Evolutionary conservation across 106 monocot genomes (phyloP).

Genomic region (Chionographis japonica): DNA sequence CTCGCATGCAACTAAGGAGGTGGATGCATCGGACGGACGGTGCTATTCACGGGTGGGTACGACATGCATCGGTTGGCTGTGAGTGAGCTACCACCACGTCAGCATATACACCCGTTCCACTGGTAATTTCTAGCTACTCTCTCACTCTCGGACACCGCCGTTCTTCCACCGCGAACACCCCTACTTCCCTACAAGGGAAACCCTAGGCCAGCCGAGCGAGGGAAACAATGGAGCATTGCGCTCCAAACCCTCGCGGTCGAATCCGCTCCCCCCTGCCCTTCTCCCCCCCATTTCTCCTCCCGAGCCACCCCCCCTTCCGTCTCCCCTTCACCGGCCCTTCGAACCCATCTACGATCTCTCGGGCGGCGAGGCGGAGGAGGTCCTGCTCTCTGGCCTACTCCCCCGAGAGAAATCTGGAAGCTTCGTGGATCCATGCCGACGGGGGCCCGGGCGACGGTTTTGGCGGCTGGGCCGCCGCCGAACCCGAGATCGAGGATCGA

Average conservation of each 20-base stretch:
- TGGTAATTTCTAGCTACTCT: not conserved
- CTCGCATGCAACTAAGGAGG: no score
- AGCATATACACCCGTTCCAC: no score
- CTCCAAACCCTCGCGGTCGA: not conserved
- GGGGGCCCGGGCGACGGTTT: constrained; percentile 22
- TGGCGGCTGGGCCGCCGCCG: constrained; percentile 36
- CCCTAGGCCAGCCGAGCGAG: not conserved
- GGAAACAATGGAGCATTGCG: constrained; percentile 1
- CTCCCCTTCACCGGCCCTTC: not conserved
- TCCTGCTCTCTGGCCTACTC: not conserved
- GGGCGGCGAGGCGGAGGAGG: constrained; percentile 2
- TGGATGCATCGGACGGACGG: no score
- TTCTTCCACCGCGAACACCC: not conserved
- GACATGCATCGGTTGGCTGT: no score
- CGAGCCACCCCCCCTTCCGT: not conserved
- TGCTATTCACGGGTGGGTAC: no score
- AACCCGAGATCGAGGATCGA: constrained; percentile 5
- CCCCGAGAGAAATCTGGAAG: constrained; percentile 7
- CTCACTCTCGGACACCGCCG: not conserved
- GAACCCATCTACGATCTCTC: not conserved
- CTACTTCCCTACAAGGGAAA: not conserved
- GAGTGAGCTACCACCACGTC: no score
- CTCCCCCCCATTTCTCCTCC: constrained; percentile 2
- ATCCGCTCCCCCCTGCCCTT: constrained; percentile 6
- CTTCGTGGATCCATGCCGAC: constrained; percentile 25